Evolutionary conservation across 768 basidiomycete genomes (phyloP).

Genomic region (Sistotremastrum suecicum): DNA sequence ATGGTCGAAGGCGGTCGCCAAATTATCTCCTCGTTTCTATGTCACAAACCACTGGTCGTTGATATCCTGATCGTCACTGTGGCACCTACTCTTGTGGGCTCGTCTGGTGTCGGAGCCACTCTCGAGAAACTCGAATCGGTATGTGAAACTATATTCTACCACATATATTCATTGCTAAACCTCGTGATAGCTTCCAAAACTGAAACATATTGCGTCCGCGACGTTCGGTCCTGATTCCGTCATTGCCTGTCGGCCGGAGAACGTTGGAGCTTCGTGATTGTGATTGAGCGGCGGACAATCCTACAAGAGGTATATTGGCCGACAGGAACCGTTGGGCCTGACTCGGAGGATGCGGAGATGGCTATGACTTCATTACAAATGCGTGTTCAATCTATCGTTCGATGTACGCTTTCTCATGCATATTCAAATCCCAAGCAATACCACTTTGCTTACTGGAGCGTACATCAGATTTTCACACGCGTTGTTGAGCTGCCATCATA

Average conservation of each 20-base stretch:
- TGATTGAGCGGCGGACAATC: too few species aligned
- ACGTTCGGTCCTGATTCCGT: conserved; percentile 21
- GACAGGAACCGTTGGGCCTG: too few species aligned
- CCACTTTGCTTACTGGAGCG: too few species aligned
- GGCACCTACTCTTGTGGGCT: conserved; percentile 74
- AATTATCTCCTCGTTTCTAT: conserved; percentile 64
- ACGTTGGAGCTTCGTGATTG: not conserved
- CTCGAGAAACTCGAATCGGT: conserved; percentile 11
- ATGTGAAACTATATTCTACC: conserved; percentile 6
- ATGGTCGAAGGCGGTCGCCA: conserved; percentile 95
- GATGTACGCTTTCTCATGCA: too few species aligned
- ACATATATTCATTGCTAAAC: not conserved
- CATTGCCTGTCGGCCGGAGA: conserved; percentile 10
- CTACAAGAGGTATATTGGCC: too few species aligned
- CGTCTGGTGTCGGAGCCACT: conserved; percentile 47
- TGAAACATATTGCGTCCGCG: conserved; percentile 16
- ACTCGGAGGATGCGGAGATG: too few species aligned
- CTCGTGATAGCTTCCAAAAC: conserved; percentile 12
- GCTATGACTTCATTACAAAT: too few species aligned
- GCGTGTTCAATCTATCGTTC: too few species aligned
- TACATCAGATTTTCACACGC: too few species aligned
- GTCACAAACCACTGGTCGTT: conserved; percentile 22
- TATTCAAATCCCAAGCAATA: too few species aligned
- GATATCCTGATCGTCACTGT: conserved; percentile 76
- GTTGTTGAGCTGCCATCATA: too few species aligned